Percentiles rank a stretch among this genome's conserved stretches.
phyloP scores from a whole-genome alignment of 257 asterid species.

The Solanum pinnatisectum region DNA sequence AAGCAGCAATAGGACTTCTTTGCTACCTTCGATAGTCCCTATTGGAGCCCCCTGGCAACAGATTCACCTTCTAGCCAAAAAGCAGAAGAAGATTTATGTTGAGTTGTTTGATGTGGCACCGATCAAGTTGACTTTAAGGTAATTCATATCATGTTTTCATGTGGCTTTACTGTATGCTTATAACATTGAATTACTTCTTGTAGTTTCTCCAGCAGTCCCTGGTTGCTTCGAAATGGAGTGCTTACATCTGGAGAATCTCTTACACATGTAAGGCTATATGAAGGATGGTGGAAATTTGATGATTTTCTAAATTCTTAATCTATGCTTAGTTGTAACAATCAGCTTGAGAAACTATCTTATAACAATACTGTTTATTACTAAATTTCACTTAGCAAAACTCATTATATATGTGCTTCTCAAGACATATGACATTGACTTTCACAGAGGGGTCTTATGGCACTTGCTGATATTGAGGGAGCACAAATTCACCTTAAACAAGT shows the following conservation, averaged over 20 bases:
- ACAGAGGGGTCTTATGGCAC: constrained; percentile 97
- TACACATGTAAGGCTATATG: constrained; percentile 46
- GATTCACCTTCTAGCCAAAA: constrained; percentile 57
- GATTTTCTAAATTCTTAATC: neutral
- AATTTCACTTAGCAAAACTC: neutral
- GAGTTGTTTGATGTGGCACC: constrained; percentile 84
- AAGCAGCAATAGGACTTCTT: constrained; percentile 20
- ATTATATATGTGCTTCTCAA: constrained; percentile 2
- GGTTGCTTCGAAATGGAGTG: constrained; percentile 85
- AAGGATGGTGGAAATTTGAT: neutral
- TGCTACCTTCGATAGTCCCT: constrained; percentile 58
- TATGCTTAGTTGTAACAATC: neutral
- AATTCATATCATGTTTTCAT: constrained; percentile 1
- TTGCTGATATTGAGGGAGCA: constrained; percentile 98
- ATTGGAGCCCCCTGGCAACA: constrained; percentile 99
- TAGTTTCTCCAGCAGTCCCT: constrained; percentile 97
- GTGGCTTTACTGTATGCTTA: constrained; percentile 1
- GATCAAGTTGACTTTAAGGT: constrained; percentile 75
- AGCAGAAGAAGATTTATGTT: constrained; percentile 77
- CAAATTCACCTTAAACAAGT: constrained; percentile 76
- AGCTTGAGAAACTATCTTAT: neutral
- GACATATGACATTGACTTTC: constrained; percentile 13
- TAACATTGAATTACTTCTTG: constrained; percentile 16
- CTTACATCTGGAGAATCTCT: constrained; percentile 89
- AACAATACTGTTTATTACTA: neutral